Conservation (phyloP, 1,139 yeast genomes). For the Geotrichum carabidarum region DNA sequence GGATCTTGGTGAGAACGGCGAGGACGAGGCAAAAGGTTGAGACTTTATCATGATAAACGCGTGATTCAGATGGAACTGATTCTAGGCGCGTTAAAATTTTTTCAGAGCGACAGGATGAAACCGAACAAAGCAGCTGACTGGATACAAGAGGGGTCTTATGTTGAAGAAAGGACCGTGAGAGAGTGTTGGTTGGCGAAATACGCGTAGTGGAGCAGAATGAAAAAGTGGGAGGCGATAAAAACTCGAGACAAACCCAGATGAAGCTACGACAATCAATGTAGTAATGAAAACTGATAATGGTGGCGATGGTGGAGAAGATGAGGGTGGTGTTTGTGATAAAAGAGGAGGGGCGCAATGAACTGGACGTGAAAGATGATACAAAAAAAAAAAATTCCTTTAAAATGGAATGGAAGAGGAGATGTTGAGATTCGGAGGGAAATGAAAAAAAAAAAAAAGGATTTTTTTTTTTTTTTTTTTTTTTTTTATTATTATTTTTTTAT, state of each 20-base stretch:
- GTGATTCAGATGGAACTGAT: not conserved
- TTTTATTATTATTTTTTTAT: not conserved
- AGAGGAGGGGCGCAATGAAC: not conserved
- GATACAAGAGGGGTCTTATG: too few species aligned
- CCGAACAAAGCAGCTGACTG: too few species aligned
- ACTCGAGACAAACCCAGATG: not conserved
- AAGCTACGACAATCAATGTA: not conserved
- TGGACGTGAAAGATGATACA: not conserved
- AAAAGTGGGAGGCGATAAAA: not conserved
- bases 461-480: not conserved
- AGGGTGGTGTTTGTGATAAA: not conserved
- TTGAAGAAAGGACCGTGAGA: too few species aligned
- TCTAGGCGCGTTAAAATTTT: not conserved
- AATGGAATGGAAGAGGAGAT: not conserved
- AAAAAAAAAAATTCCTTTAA: not conserved
- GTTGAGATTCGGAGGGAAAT: not conserved
- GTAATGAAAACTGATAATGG: not conserved
- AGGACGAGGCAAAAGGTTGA: conserved; percentile 11
- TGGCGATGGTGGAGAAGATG: not conserved
- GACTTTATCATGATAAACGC: conserved; percentile 17
- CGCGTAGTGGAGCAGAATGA: not conserved
- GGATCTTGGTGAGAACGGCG: conserved; percentile 15
- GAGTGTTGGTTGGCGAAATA: too few species aligned
- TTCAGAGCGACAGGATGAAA: not conserved
- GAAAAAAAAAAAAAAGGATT: not conserved